Conservation (phyloP, 2,329 filamentous ascomycete genomes). For the Aureobasidium sp. region DNA sequence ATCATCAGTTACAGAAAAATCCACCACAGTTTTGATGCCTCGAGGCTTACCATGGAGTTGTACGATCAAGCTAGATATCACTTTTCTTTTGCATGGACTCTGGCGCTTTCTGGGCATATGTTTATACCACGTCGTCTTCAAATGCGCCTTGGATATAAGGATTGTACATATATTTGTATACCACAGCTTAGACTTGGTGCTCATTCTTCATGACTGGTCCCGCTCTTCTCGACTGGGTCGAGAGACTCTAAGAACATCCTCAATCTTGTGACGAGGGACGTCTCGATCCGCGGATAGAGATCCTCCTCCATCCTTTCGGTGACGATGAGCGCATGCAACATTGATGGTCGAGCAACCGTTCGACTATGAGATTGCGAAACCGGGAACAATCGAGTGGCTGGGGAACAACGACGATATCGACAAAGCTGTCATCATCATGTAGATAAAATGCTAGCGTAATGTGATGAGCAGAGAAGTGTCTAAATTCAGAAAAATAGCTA, state of each 20-base stretch:
- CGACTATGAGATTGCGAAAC: background rate
- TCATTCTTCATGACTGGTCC: background rate
- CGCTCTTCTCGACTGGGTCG: background rate
- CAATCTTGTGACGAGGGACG: too few relatives aligned
- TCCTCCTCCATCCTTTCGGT: background rate
- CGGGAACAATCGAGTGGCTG: background rate
- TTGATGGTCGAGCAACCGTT: background rate
- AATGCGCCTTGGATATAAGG: background rate
- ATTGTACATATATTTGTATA: background rate
- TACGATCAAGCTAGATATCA: background rate
- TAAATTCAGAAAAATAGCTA: background rate
- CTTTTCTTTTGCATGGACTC: background rate
- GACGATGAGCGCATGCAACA: background rate
- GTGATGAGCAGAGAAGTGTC: background rate
- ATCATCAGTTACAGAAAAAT: background rate
- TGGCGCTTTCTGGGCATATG: background rate
- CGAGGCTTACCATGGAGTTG: background rate
- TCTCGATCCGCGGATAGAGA: background rate
- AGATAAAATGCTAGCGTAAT: background rate
- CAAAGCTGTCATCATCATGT: background rate
- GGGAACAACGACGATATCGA: background rate
- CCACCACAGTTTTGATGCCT: background rate
- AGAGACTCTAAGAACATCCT: background rate
- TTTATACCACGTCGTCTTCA: background rate
- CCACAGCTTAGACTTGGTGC: background rate